These are phyloP conservation scores for Picea sitchensis DNA, from an alignment of 75 land plant genomes.

Conservation along the genomic window DNA sequence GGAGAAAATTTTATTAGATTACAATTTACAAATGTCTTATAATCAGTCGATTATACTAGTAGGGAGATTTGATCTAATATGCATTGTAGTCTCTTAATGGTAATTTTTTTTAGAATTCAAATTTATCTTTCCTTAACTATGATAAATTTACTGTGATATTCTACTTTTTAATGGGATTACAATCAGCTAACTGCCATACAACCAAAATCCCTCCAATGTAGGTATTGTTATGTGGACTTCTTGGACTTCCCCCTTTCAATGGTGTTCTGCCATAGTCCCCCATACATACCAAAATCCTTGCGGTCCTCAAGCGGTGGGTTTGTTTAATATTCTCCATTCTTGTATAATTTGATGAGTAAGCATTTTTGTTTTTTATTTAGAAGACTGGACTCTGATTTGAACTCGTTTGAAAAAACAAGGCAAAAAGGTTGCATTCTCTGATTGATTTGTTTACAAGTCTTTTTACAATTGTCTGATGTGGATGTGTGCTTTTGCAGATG, in stretches of 20 bases:
- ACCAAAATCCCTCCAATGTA: slow-evolving; percentile 20
- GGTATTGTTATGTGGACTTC: slow-evolving; percentile 76
- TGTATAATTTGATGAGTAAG: too few species aligned
- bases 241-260: slow-evolving; percentile 81
- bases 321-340: not conserved
- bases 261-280: slow-evolving; percentile 87
- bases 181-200: not conserved
- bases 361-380: not conserved
- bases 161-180: not conserved
- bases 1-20: too few species aligned
- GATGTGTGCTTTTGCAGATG: slow-evolving; percentile 29
- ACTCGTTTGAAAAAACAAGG: not conserved
- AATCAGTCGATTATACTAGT: too few species aligned
- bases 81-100: slow-evolving; percentile 38
- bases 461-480: not conserved
- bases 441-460: not conserved
- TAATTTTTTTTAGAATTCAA: too few species aligned
- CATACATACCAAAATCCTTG: slow-evolving; percentile 79
- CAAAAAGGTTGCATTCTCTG: not conserved
- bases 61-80: too few species aligned
- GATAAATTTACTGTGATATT: not conserved
- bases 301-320: slow-evolving; percentile 73
- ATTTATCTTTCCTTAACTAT: not conserved
- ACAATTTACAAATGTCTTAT: too few species aligned
- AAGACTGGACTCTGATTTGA: not conserved